Evolutionary conservation across 1,139 yeast species (phyloP), one percentile per base, ranked within the genome.

Genomic region (Schizosaccharomyces versatilis): DNA sequence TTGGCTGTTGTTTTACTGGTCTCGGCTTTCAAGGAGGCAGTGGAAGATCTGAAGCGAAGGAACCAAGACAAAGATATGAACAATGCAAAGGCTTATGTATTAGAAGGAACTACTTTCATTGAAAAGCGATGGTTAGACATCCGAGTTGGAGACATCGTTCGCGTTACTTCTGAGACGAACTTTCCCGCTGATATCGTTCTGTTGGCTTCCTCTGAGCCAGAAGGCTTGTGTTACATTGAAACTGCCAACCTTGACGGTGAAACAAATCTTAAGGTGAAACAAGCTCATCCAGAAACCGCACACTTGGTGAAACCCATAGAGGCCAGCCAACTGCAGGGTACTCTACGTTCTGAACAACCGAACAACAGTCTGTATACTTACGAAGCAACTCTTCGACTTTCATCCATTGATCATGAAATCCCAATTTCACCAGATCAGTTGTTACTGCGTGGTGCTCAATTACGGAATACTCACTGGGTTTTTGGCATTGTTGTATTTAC

Each of bases 221-320:
- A 90, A 68, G 99, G 98, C 6, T 72, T 93, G 59, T 93, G 98
- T 66, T 93, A 93, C 63, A 85, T 90, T 57, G 99, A 93, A 68
- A 93, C 99, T 1, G 95, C 98, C 1, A 93, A 93, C 64, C 72
- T 93, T 60, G 99, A 93, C 67, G 99, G 99, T 58, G 99, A 93
- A 67, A 93, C 99, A 0, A 93, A 93, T 65, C 73, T 93, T 63
- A 93, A 93, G 65, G 90, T 93, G 63, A 93, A 93, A 64, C 97
- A 93, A 66, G 79, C 95, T 0, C 74, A 75, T 57, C 71, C 76
- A 0, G 95, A 86, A 63, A 90, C 98, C 0, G 74, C 86, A 0
- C 73, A 75, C 60, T 67, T 84, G 58, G 83, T 84, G 19, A 78
- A 83, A 54, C 84, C 94, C 0, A 69, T 73, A 38, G 81, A 80